Conservation (phyloP, 257 asterid genomes). For the Marsdenia floribunda region DNA sequence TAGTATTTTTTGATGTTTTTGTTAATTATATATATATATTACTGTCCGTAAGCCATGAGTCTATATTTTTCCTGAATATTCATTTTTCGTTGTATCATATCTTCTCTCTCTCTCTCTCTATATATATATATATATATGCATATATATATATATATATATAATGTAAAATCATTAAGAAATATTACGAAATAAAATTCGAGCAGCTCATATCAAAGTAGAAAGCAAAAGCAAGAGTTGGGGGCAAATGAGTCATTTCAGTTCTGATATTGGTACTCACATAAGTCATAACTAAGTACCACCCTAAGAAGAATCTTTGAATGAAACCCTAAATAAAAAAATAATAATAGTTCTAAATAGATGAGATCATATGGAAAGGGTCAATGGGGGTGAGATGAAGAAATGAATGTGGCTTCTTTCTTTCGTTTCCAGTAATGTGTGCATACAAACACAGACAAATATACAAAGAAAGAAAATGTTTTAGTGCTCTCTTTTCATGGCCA, state of each 20-base stretch:
- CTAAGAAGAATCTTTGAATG: slow-evolving; percentile 38
- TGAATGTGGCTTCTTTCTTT: slow-evolving; percentile 1
- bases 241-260: not conserved
- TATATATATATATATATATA: too few species aligned
- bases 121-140: too few species aligned
- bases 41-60: too few species aligned
- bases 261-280: slow-evolving; percentile 17
- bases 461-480: not conserved
- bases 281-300: slow-evolving; percentile 8
- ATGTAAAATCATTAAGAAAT: too few species aligned
- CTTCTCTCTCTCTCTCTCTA: too few species aligned
- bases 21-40: not conserved
- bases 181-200: too few species aligned
- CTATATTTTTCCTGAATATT: not conserved
- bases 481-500: slow-evolving; percentile 9
- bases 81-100: not conserved
- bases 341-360: not conserved
- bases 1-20: not conserved
- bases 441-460: not conserved
- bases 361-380: not conserved
- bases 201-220: too few species aligned
- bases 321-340: slow-evolving; percentile 30
- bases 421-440: not conserved
- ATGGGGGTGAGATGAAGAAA: not conserved
- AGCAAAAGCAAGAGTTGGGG: not conserved